Evolutionary conservation across 2,329 filamentous ascomycete species (phyloP), one percentile per base, ranked within the genome.

Genomic region (Trichoderma oligosporum): DNA sequence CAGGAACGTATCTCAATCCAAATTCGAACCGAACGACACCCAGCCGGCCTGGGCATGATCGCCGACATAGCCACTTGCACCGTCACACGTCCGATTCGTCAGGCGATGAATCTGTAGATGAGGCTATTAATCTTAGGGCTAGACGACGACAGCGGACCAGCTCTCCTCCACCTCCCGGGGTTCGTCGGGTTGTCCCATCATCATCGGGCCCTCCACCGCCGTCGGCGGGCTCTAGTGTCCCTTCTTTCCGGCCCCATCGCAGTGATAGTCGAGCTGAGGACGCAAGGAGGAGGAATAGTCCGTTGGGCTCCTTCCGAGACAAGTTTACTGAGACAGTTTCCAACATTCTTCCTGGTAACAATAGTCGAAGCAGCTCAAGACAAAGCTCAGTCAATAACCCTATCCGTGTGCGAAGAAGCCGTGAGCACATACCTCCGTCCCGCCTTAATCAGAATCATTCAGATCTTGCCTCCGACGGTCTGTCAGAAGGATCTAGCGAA

Each of bases 11-110:
- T 53, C 62, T 76, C 12, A 72, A 73, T 38, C 67, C 74, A 7
- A 65, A 71, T 29, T 41, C 62, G 8, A 67, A 62, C 59, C 66
- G 70, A 46, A 67, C 68, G 12, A 42, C 39, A 33, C 62, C 20
- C 66, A 64, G 60, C 66, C 35, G 70, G 42, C 68, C 68, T 12
- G 55, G 62, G 1, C 68, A 69, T 18, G 63, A 66, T 16, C 74
- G 80, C 18, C 70, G 78, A 27, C 78, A 81, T 63, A 81, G 78
- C 61, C 79, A 82, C 53, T 77, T 78, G 0, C 71, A 76, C 27
- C 73, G 74, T 48, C 67, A 70, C 41, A 74, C 74, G 20, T 73
- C 73, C 3, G 67, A 70, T 12, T 72, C 74, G 1, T 76, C 76
- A n/a, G 75, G 76, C 2, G 73, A 76, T 1, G 75, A 76, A 16